A percentile compares a stretch with the other conserved stretches of the same genome.
These are phyloP conservation scores for Coemansia sp. DNA, from an alignment of 192 early-diverging fungal species.

Conservation along the genomic window DNA sequence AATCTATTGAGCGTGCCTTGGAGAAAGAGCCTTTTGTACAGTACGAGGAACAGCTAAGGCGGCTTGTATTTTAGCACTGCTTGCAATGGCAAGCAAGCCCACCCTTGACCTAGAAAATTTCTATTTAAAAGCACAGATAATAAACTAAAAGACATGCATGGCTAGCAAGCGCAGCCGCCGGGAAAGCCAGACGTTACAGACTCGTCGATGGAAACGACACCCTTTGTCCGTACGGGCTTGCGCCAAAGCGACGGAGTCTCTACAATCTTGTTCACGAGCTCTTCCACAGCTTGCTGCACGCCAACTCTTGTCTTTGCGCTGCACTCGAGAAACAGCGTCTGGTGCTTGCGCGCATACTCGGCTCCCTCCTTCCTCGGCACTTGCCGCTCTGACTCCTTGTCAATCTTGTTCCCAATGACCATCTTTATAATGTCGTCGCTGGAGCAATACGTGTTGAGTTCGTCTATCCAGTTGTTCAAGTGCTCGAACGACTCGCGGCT, in stretches of 20 bases:
- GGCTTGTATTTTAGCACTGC: background rate
- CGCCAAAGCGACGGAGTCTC: constrained; percentile 69
- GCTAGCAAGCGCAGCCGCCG: constrained; percentile 38
- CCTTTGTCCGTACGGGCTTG: constrained; percentile 39
- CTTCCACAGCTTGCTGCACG: constrained; percentile 91
- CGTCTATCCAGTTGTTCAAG: constrained; percentile 91
- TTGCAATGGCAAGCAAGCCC: background rate
- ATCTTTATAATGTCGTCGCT: constrained; percentile 89
- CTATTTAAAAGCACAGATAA: background rate
- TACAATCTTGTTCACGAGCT: constrained; percentile 84
- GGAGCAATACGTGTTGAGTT: constrained; percentile 90
- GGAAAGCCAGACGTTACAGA: constrained; percentile 37
- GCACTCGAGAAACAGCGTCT: constrained; percentile 93
- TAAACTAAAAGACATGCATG: background rate
- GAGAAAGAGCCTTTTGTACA: background rate
- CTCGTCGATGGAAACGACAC: constrained; percentile 38
- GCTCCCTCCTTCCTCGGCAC: constrained; percentile 86
- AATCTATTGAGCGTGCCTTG: background rate
- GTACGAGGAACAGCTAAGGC: background rate
- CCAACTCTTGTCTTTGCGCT: constrained; percentile 92
- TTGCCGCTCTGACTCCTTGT: constrained; percentile 70
- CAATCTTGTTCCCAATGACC: constrained; percentile 97
- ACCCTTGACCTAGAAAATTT: background rate
- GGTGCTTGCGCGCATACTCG: constrained; percentile 83
- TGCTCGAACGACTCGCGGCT: constrained; percentile 91